Conservation (phyloP, 768 basidiomycete genomes). For the Punctularia strigosozonata region DNA sequence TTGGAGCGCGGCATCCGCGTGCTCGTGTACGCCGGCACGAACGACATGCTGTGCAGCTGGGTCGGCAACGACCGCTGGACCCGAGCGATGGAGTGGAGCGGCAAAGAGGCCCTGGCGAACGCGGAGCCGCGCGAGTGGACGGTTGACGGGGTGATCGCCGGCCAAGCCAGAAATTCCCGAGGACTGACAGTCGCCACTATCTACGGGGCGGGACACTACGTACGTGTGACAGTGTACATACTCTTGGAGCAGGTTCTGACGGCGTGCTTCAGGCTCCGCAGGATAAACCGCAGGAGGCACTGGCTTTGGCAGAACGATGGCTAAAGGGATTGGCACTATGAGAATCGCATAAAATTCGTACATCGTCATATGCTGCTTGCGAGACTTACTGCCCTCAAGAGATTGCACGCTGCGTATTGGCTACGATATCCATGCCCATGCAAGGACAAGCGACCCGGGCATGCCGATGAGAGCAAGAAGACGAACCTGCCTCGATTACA, state of each 20-base stretch:
- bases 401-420: too few species aligned
- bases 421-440: too few species aligned
- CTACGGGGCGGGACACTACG: conserved; percentile 67
- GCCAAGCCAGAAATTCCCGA: conserved; percentile 38
- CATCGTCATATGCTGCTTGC: too few species aligned
- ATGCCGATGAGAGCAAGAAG: too few species aligned
- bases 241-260: neutral
- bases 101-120: conserved; percentile 32
- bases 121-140: conserved; percentile 39
- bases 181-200: conserved; percentile 54
- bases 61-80: conserved; percentile 15
- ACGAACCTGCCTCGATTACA: too few species aligned
- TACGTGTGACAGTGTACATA: conserved; percentile 14
- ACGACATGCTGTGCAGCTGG: conserved; percentile 3
- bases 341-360: too few species aligned
- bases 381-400: too few species aligned
- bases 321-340: conserved; percentile 14
- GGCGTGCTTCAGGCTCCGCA: conserved; percentile 35
- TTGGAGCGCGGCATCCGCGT: conserved; percentile 4
- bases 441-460: too few species aligned
- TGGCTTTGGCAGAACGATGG: conserved; percentile 40
- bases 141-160: conserved; percentile 39
- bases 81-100: conserved; percentile 46
- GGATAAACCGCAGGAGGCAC: conserved; percentile 45
- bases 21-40: conserved; percentile 1